phyloP scores from a whole-genome alignment of 2,329 filamentous ascomycete genomes.

The Epichloe sylvatica region DNA sequence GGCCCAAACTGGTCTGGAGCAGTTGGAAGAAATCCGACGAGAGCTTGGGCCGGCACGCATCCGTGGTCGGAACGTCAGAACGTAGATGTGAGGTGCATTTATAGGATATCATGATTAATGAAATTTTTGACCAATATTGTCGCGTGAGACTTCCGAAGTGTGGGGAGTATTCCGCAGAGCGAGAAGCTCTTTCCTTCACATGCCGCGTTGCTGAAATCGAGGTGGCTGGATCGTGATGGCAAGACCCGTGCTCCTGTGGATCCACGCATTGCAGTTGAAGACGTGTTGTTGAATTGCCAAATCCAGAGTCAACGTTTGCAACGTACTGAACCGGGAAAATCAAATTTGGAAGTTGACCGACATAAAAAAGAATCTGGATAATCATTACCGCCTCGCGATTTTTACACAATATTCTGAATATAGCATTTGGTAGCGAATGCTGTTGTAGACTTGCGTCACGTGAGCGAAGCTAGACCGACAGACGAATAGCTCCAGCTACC shows the following conservation, averaged over 20 bases:
- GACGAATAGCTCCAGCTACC: not conserved
- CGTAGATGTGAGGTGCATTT: not conserved
- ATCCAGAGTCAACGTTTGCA: too few species aligned
- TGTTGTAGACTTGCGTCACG: slow-evolving; percentile 2
- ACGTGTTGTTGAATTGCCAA: too few species aligned
- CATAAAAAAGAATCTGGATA: too few species aligned
- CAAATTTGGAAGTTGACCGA: too few species aligned
- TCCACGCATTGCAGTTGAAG: too few species aligned
- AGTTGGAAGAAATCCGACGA: slow-evolving; percentile 78
- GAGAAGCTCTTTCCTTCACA: too few species aligned
- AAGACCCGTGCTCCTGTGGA: too few species aligned
- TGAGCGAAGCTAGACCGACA: not conserved
- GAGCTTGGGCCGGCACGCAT: slow-evolving; percentile 66
- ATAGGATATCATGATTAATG: slow-evolving; percentile 3
- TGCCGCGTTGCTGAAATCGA: not conserved
- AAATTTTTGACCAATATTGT: not conserved
- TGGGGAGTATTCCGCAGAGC: too few species aligned
- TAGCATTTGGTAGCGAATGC: not conserved
- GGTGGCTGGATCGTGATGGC: not conserved
- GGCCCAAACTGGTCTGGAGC: slow-evolving; percentile 66
- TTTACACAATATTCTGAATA: too few species aligned
- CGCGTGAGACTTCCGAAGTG: not conserved
- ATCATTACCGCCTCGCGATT: too few species aligned
- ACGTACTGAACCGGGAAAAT: too few species aligned
- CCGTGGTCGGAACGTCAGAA: slow-evolving; percentile 11